Evolutionary conservation across 2,329 filamentous ascomycete genomes (phyloP).

Genomic region (Elsinoe australis): DNA sequence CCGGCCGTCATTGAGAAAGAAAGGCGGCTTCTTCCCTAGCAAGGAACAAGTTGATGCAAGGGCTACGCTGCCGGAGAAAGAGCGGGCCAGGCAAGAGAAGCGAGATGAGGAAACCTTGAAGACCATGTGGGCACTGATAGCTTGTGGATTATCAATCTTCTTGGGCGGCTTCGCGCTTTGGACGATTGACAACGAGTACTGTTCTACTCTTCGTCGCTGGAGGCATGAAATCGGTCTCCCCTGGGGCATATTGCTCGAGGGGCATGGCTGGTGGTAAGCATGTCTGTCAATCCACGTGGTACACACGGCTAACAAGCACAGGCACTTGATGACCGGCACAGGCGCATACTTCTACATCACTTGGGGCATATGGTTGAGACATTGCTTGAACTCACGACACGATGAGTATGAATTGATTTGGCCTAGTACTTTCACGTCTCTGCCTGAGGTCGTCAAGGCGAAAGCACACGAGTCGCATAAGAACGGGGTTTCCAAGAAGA

Average conservation of each 20-base stretch:
- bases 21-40: constrained; percentile 3
- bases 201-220: constrained; percentile 56
- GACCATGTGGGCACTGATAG: constrained; percentile 71
- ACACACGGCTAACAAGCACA: constrained; percentile 22
- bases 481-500: constrained; percentile 31
- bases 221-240: constrained; percentile 63
- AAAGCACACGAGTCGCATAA: constrained; percentile 17
- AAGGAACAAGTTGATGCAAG: constrained; percentile 37
- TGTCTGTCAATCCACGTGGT: not conserved
- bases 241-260: constrained; percentile 69
- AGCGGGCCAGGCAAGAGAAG: constrained; percentile 44
- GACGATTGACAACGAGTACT: constrained; percentile 73
- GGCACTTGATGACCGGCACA: constrained; percentile 73
- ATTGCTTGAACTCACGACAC: constrained; percentile 65
- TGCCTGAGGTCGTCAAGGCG: constrained; percentile 45
- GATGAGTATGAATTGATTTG: constrained; percentile 65
- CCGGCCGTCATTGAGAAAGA: constrained; percentile 46
- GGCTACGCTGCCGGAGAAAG: constrained; percentile 25
- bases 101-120: constrained; percentile 52
- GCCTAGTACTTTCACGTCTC: constrained; percentile 52
- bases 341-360: constrained; percentile 79
- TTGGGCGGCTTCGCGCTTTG: constrained; percentile 68
- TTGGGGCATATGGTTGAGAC: constrained; percentile 75
- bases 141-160: constrained; percentile 61
- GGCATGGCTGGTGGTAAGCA: constrained; percentile 63